These are phyloP conservation scores for Zizania latifolia DNA, from an alignment of 176 grass and related monocot species.

Conservation along the genomic window DNA sequence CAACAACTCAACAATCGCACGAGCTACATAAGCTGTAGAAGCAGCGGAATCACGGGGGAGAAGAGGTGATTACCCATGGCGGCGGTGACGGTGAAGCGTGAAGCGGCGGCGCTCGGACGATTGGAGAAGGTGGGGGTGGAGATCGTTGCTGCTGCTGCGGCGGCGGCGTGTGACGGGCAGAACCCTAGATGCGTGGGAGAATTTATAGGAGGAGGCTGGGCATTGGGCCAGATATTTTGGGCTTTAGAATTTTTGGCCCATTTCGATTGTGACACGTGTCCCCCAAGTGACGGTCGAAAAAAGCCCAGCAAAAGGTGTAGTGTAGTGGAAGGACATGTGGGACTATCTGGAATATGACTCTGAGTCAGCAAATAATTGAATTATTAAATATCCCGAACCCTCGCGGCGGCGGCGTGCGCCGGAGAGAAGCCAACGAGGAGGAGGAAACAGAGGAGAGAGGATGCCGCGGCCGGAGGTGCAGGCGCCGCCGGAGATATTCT, in stretches of 20 bases:
- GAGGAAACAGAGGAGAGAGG: neutral
- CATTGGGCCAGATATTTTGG: neutral
- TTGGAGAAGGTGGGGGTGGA: neutral
- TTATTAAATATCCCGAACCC: too few relatives aligned
- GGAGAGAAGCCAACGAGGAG: neutral
- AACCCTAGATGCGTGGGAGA: neutral
- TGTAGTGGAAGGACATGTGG: neutral
- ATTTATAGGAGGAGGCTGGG: constrained; percentile 16
- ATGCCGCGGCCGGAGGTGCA: constrained; percentile 94
- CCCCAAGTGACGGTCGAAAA: too few relatives aligned
- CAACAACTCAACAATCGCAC: neutral
- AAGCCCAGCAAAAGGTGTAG: neutral
- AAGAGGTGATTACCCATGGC: constrained; percentile 50
- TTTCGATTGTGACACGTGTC: neutral
- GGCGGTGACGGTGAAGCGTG: neutral
- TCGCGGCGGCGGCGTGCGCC: neutral
- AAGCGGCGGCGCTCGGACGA: neutral
- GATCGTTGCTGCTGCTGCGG: neutral
- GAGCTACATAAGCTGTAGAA: neutral
- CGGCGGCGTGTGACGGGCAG: neutral
- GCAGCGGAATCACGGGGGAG: neutral
- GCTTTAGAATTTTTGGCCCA: neutral
- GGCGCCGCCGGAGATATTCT: constrained; percentile 93
- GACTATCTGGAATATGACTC: too few relatives aligned
- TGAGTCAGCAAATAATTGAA: too few relatives aligned